These are phyloP conservation scores for Pichia exigua DNA, from an alignment of 805 yeast species.

Conservation along the genomic window DNA sequence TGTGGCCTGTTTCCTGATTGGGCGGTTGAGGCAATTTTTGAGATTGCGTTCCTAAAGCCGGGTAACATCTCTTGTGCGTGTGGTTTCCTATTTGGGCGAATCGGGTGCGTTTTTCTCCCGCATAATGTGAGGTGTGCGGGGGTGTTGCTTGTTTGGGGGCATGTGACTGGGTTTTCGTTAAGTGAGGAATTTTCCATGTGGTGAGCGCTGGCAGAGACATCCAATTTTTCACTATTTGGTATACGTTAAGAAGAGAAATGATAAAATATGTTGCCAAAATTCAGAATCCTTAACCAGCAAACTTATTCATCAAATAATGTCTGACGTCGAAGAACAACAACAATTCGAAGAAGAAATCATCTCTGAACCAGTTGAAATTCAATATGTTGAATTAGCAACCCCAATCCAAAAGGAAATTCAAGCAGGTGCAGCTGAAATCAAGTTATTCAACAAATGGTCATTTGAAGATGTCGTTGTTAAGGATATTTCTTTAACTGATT, in stretches of 20 bases:
- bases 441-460: conserved; percentile 99
- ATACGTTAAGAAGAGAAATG: background rate
- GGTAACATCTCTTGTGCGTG: conserved; percentile 12
- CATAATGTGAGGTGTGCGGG: background rate
- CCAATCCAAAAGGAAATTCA: conserved; percentile 95
- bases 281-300: background rate
- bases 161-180: background rate
- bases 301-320: conserved; percentile 39
- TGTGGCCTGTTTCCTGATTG: background rate
- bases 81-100: conserved; percentile 14
- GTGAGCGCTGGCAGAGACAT: background rate
- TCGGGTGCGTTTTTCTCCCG: background rate
- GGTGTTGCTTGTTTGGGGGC: conserved; percentile 5
- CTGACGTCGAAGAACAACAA: conserved; percentile 60
- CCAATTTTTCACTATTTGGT: background rate
- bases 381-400: conserved; percentile 83
- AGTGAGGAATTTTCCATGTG: background rate
- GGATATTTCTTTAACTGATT: conserved; percentile 97
- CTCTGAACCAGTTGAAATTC: conserved; percentile 75
- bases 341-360: conserved; percentile 53
- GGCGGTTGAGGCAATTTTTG: background rate
- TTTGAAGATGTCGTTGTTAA: conserved; percentile 95
- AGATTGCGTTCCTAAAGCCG: background rate
- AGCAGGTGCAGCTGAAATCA: conserved; percentile 92
- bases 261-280: no score